phyloP scores from a whole-genome alignment of 2,329 filamentous ascomycete species.

The Microdochium bolleyi region DNA sequence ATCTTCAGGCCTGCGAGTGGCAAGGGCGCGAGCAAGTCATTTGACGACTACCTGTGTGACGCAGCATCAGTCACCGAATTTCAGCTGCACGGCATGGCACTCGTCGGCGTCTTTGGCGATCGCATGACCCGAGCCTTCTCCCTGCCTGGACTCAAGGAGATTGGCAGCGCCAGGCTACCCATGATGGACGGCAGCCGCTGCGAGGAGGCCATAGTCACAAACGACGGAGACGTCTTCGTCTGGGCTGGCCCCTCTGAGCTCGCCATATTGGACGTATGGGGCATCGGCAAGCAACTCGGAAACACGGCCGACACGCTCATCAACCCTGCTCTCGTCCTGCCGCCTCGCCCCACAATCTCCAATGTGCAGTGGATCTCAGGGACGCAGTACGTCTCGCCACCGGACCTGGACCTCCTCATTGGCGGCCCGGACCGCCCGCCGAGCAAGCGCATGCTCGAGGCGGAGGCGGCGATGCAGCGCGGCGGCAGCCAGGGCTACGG shows the following conservation, averaged over 20 bases:
- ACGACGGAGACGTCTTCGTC: slow-evolving; percentile 73
- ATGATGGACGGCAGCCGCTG: slow-evolving; percentile 70
- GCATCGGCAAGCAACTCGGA: slow-evolving; percentile 57
- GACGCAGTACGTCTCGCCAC: slow-evolving; percentile 80
- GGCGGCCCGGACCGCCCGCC: slow-evolving; percentile 82
- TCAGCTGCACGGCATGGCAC: slow-evolving; percentile 65
- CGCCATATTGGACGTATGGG: slow-evolving; percentile 77
- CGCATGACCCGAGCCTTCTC: slow-evolving; percentile 72
- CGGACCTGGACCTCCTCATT: slow-evolving; percentile 84
- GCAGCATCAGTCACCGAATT: slow-evolving; percentile 69
- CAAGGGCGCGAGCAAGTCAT: slow-evolving; percentile 89
- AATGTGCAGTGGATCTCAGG: slow-evolving; percentile 96
- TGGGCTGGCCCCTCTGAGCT: slow-evolving; percentile 88
- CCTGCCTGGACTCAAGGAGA: slow-evolving; percentile 81
- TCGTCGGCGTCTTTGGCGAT: slow-evolving; percentile 82
- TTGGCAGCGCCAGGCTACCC: slow-evolving; percentile 59
- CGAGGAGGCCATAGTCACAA: slow-evolving; percentile 60
- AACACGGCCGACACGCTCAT: slow-evolving; percentile 64
- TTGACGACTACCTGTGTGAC: slow-evolving; percentile 77
- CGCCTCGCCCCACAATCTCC: slow-evolving; percentile 83
- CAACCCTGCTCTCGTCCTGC: slow-evolving; percentile 67
- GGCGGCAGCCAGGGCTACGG: slow-evolving; percentile 32
- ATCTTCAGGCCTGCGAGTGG: slow-evolving; percentile 78
- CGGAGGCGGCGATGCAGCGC: slow-evolving; percentile 67
- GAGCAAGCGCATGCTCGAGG: slow-evolving; percentile 80